Base-by-base conservation (phyloP, 352 stramenopile species). In the Pythium folliculosum region DNA sequence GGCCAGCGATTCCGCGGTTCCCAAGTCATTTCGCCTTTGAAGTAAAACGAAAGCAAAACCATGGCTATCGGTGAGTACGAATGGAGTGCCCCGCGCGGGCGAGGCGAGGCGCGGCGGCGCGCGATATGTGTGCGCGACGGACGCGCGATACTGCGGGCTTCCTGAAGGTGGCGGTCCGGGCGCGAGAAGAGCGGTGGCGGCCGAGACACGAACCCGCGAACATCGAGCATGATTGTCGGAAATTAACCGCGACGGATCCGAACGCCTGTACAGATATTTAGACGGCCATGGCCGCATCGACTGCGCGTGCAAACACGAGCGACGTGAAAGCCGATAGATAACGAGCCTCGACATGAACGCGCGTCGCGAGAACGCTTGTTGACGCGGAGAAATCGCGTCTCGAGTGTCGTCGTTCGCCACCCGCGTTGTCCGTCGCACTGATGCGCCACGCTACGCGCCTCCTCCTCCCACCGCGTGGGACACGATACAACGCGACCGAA, bases 21-120 rank as follows among this genome's bases (percentile, higher is more conserved):
- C 64, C 55, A 53, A 71, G 62, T 85, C 84, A 94, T 91, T 94
- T 92, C 86, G 84, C 84, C 86, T 92, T 94, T 92, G 63, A 70
- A 90, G 76, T 77, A 90, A 90, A 81, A 78, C 65, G 65, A 82
- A 90, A 89, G 80, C 82, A 89, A 87, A 85, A 91, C 78, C 82
- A 94, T 94, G 84, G 84, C 84, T 89, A 82, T 92, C 78, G 84
- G 84, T 92, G 76, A 80, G 84, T 92, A 52, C 53, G 9, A n/a
- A 47, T n/a, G 40, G 40, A 40, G 44, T 19, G 30, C 43, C n/a
- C 14, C 40, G 25, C 10, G 48, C 23, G n/a, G 49, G 27, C n/a
- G 64, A 50, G 32, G 25, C 49, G 10, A 27, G 9, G 55, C 5
- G 49, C 21, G 21, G 19, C 5, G 12, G 47, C 16, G 50, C 27